Conservation (phyloP, 768 basidiomycete species). For the Suillus subalutaceus region DNA sequence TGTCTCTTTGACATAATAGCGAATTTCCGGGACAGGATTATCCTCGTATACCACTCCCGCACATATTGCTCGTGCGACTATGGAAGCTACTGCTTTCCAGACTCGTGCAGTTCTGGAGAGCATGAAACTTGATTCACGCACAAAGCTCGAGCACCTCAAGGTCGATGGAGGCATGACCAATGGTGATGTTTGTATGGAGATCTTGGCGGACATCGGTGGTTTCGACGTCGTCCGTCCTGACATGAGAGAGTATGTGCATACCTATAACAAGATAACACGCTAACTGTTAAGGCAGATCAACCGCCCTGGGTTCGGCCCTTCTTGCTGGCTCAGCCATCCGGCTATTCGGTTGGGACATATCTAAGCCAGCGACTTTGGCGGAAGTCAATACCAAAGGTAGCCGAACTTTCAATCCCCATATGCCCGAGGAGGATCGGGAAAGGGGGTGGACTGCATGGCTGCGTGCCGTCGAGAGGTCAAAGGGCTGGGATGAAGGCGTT, state of each 20-base stretch:
- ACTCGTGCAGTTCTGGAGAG: conserved; percentile 94
- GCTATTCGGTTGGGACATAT: conserved; percentile 92
- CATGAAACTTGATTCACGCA: conserved; percentile 89
- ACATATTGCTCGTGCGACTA: conserved; percentile 92
- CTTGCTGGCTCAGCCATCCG: conserved; percentile 88
- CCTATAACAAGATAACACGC: background rate
- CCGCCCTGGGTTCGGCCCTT: conserved; percentile 93
- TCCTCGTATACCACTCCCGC: conserved; percentile 89
- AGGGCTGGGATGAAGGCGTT: conserved; percentile 73
- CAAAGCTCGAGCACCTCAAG: conserved; percentile 80
- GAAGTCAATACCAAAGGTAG: conserved; percentile 89
- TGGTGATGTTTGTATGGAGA: conserved; percentile 83
- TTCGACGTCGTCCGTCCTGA: conserved; percentile 91
- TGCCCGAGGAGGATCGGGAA: conserved; percentile 55
- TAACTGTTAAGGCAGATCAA: conserved; percentile 59
- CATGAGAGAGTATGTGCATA: conserved; percentile 85
- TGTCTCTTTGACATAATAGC: background rate
- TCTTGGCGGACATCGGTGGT: conserved; percentile 88
- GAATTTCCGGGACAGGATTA: conserved; percentile 47
- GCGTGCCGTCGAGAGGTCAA: conserved; percentile 82
- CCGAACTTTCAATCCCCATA: conserved; percentile 62
- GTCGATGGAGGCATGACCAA: conserved; percentile 99
- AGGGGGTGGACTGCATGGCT: conserved; percentile 84
- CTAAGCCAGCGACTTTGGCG: conserved; percentile 76
- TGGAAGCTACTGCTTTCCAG: conserved; percentile 96